Evolutionary conservation across 1,284 basidiomycete species (phyloP), one percentile per base, ranked within the genome.

Genomic region (Cryptococcus sp.): DNA sequence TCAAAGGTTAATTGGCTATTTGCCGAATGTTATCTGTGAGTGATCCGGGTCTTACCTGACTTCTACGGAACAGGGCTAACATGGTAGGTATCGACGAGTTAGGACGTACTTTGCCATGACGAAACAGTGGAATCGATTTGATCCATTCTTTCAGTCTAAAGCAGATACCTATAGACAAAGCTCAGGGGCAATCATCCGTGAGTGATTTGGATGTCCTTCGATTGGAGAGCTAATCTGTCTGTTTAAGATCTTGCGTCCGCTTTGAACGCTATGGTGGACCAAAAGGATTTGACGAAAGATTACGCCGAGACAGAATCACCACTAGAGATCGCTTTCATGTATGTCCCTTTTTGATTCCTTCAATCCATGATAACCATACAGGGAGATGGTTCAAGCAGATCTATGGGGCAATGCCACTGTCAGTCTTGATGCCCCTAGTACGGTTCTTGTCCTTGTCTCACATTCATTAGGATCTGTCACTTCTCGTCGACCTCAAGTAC

Each of bases 1-100:
- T 92, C 93, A 71, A 87, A 83, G 2, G 85, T 89, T 6, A 89
- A 92, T 4, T 98, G 94, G 92, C 81, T 98, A 11, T 97, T 83
- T 71, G 90, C 92, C 58, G 95, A 98, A 84, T 96, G 80, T 67
- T 81, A 80, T 64, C 71, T 81, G 74, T 76, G 52, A 55, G 83
- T 73, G 41, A 36, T 23, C 23, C 30, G 34, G 34, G 8, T 14
- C 13, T 50, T 38, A n/a, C 43, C 42, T 31, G 13, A 23, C 23
- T 23, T 23, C 23, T 1, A 23, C 23, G 23, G 23, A 23, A 23
- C 2, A 23, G 23, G 23, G 23, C 23, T 23, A 23, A 7, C 52
- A 42, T 4, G 38, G 50, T 56, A 92, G 90, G 57, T 98, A 98
- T 77, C 89, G 93, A 32, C 80, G 89, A 1, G 71, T 98, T 23